Evolutionary conservation across 148 eudicot species (phyloP).

Genomic region (Rhododendron molle): DNA sequence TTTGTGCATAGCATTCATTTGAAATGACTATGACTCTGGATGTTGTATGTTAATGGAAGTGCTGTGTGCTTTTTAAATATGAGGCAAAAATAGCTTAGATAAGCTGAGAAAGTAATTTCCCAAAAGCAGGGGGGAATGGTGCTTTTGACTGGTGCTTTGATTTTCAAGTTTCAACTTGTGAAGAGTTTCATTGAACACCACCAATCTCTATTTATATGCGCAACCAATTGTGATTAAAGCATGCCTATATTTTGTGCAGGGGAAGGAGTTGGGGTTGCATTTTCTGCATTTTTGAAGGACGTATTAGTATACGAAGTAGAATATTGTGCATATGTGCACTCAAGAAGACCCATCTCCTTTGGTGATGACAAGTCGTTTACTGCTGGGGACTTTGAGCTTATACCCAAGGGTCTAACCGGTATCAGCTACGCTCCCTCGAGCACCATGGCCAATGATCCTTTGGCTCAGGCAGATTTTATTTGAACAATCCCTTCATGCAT

Average conservation of each 20-base stretch:
- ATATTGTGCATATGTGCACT: conserved; percentile 51
- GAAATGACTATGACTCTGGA: background rate
- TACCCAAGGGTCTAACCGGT: conserved; percentile 30
- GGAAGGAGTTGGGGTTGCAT: conserved; percentile 50
- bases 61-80: background rate
- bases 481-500: background rate
- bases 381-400: conserved; percentile 39
- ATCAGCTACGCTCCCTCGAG: conserved; percentile 19
- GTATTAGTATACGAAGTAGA: conserved; percentile 36
- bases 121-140: background rate
- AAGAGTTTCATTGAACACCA: background rate
- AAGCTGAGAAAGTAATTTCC: background rate
- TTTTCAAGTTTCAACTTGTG: background rate
- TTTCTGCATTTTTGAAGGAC: conserved; percentile 31
- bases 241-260: conserved; percentile 28
- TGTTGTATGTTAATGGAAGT: background rate
- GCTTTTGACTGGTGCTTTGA: background rate
- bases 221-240: background rate
- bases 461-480: background rate
- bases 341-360: conserved; percentile 28
- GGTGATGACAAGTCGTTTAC: conserved; percentile 18
- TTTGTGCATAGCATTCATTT: background rate
- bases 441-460: conserved; percentile 26
- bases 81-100: background rate
- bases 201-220: background rate